Evolutionary conservation across 805 yeast genomes (phyloP).

Genomic region (Barnettozyma vustinii): DNA sequence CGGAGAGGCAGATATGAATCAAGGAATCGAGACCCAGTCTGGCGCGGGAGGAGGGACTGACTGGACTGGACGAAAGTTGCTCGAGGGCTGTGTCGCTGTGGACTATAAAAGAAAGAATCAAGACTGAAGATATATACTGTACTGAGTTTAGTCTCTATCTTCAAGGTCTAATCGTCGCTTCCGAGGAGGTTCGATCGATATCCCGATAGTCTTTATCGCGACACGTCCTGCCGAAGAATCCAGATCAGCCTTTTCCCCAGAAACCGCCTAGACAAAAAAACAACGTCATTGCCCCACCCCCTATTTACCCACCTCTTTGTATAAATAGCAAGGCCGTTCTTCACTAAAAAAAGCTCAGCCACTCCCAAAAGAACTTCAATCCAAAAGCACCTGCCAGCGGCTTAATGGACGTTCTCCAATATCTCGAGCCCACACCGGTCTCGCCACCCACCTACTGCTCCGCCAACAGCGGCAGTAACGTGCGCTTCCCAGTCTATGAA

Average conservation of each 20-base stretch:
- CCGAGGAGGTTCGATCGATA: too few species aligned
- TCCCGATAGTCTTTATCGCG: background rate
- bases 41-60: too few species aligned
- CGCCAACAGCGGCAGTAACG: conserved; percentile 7
- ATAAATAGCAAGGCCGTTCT: background rate
- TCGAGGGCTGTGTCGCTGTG: background rate
- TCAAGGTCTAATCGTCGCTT: background rate
- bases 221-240: background rate
- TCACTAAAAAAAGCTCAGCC: background rate
- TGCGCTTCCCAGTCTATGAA: conserved; percentile 33
- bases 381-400: background rate
- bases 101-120: background rate
- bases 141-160: background rate
- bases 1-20: background rate
- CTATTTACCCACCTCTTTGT: background rate
- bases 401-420: conserved; percentile 15
- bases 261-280: background rate
- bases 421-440: conserved; percentile 11
- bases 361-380: background rate
- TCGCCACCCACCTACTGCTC: conserved; percentile 13
- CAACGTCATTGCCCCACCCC: background rate
- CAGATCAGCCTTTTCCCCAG: conserved; percentile 1
- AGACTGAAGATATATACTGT: background rate
- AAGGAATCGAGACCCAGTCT: background rate
- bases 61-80: background rate